Conservation (phyloP, 352 stramenopile species). For the Globisporangium polare region DNA sequence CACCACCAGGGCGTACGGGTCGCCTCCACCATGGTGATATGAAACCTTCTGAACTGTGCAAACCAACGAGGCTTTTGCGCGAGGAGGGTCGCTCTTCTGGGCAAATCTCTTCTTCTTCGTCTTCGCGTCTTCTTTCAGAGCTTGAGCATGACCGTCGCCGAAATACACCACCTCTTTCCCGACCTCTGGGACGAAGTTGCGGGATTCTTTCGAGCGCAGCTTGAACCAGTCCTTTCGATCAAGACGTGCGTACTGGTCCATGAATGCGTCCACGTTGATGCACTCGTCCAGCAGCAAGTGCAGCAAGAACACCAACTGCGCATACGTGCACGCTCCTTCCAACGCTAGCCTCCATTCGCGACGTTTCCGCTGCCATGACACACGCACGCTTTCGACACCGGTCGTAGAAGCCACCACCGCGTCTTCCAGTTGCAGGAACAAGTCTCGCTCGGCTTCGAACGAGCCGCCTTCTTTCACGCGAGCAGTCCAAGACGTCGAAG, state of each 20-base stretch:
- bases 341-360: slow-evolving; percentile 68
- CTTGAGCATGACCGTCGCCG: slow-evolving; percentile 66
- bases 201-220: slow-evolving; percentile 59
- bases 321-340: slow-evolving; percentile 60
- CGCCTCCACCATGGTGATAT: slow-evolving; percentile 76
- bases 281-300: slow-evolving; percentile 74
- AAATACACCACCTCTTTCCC: slow-evolving; percentile 73
- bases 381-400: slow-evolving; percentile 52
- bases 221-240: slow-evolving; percentile 79
- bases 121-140: slow-evolving; percentile 79
- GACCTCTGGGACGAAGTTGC: slow-evolving; percentile 76
- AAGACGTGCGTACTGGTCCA: slow-evolving; percentile 67
- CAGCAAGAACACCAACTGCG: slow-evolving; percentile 69
- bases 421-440: slow-evolving; percentile 63
- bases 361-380: slow-evolving; percentile 71
- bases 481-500: slow-evolving; percentile 33
- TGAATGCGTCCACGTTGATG: slow-evolving; percentile 74
- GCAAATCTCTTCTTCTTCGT: slow-evolving; percentile 72
- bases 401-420: slow-evolving; percentile 29
- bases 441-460: slow-evolving; percentile 30
- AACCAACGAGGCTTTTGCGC: slow-evolving; percentile 44
- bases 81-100: slow-evolving; percentile 59
- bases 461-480: slow-evolving; percentile 29
- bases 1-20: slow-evolving; percentile 69
- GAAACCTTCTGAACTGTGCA: slow-evolving; percentile 63